These are phyloP conservation scores for Leccinum subspadiceum DNA, from an alignment of 1,284 basidiomycete genomes.

Conservation along the genomic window DNA sequence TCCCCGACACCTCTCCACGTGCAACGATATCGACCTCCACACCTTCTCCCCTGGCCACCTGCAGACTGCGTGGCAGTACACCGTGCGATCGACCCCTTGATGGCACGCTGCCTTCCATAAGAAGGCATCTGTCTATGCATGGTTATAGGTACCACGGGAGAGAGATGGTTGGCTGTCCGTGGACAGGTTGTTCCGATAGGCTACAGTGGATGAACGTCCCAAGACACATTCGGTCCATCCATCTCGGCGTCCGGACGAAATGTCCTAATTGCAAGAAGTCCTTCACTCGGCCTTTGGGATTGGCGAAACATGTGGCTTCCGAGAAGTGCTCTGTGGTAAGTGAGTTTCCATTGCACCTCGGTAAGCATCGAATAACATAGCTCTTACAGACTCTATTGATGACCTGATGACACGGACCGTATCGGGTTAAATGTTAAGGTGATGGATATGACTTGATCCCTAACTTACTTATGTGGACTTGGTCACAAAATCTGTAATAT, in stretches of 20 bases:
- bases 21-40: background rate
- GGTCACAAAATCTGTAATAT: background rate
- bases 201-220: conserved; percentile 18
- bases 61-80: conserved; percentile 1
- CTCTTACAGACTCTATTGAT: background rate
- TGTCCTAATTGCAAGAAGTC: conserved; percentile 12
- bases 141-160: conserved; percentile 5
- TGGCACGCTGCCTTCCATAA: conserved; percentile 6
- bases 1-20: background rate
- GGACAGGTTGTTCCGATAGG: conserved; percentile 7
- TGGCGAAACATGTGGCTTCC: conserved; percentile 22
- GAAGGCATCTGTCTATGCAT: conserved; percentile 8
- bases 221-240: conserved; percentile 14
- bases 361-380: background rate
- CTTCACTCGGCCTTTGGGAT: conserved; percentile 15
- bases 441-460: background rate
- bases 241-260: conserved; percentile 9
- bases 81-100: conserved; percentile 7
- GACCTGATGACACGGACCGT: background rate
- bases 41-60: background rate
- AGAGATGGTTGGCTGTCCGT: conserved; percentile 10
- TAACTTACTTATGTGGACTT: background rate
- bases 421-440: background rate
- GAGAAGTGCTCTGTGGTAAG: conserved; percentile 11
- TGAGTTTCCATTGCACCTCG: background rate